Evolutionary conservation across 2,329 filamentous ascomycete species (phyloP).

Genomic region (Phyllosticta citribraziliensis): DNA sequence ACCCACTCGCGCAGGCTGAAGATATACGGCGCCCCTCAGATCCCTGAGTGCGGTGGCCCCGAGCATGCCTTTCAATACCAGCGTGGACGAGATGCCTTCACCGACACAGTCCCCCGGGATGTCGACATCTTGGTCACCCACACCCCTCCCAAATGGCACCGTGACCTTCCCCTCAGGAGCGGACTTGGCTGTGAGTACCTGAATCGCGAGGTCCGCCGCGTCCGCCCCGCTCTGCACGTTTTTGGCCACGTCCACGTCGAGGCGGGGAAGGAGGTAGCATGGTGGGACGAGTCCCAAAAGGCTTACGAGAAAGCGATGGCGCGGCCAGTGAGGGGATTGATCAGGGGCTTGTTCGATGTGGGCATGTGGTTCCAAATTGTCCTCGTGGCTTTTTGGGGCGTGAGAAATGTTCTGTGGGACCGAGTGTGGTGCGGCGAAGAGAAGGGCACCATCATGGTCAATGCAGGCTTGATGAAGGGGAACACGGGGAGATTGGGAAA

Average conservation of each 20-base stretch:
- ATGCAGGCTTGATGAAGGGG: conserved; percentile 47
- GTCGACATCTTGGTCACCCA: conserved; percentile 77
- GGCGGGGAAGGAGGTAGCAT: conserved; percentile 58
- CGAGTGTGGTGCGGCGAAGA: conserved; percentile 47
- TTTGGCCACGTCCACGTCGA: conserved; percentile 80
- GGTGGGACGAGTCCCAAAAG: conserved; percentile 64
- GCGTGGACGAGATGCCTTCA: conserved; percentile 58
- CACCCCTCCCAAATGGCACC: conserved; percentile 64
- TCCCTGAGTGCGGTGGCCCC: conserved; percentile 63
- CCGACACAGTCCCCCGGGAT: conserved; percentile 56
- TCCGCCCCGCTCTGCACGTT: conserved; percentile 61
- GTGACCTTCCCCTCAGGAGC: conserved; percentile 48
- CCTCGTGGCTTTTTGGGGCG: conserved; percentile 42
- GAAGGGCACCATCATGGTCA: conserved; percentile 46
- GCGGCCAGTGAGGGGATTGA: conserved; percentile 26
- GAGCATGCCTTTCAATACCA: conserved; percentile 73
- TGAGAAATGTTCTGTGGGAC: conserved; percentile 50
- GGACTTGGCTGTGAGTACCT: conserved; percentile 62
- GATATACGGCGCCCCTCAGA: conserved; percentile 73
- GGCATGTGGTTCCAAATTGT: conserved; percentile 42
- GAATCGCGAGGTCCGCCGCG: conserved; percentile 61
- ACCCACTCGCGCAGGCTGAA: conserved; percentile 43
- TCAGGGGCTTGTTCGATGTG: conserved; percentile 28
- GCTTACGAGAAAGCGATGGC: conserved; percentile 58
- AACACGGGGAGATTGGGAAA: conserved; percentile 42